A percentile compares a stretch with the other conserved stretches of the same genome.
Conservation (phyloP, 2,329 filamentous ascomycete genomes). For the Boeremia lycopersici region DNA sequence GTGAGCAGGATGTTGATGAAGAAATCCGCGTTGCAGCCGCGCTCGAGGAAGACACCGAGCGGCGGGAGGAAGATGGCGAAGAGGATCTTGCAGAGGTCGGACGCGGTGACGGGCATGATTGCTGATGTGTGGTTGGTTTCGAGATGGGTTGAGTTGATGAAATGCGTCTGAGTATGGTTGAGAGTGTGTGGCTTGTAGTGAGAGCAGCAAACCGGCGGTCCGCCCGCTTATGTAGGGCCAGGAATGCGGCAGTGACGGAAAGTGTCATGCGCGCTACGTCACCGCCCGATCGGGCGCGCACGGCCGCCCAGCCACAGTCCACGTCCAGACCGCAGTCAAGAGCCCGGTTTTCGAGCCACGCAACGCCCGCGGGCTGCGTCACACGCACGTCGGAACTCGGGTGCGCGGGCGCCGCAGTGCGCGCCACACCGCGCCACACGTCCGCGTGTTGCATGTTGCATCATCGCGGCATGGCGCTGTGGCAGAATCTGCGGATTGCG, state of each 20-base stretch:
- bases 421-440: too few species aligned
- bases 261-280: conserved; percentile 11
- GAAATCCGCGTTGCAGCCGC: conserved; percentile 83
- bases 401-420: too few species aligned
- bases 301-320: neutral
- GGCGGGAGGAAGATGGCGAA: conserved; percentile 89
- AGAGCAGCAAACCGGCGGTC: neutral
- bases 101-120: conserved; percentile 64
- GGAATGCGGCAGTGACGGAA: conserved; percentile 25
- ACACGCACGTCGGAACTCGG: neutral
- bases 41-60: conserved; percentile 92
- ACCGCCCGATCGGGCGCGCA: neutral
- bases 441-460: neutral
- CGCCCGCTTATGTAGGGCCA: conserved; percentile 34
- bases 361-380: neutral
- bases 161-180: neutral
- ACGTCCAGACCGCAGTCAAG: neutral
- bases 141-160: neutral
- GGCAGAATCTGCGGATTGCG: conserved; percentile 6
- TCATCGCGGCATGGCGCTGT: conserved; percentile 6
- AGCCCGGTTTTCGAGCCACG: neutral
- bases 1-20: conserved; percentile 93
- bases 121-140: conserved; percentile 18
- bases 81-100: conserved; percentile 81
- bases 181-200: conserved; percentile 3